Base-by-base conservation (phyloP, 148 eudicot species). In the Arbutus unedo region DNA sequence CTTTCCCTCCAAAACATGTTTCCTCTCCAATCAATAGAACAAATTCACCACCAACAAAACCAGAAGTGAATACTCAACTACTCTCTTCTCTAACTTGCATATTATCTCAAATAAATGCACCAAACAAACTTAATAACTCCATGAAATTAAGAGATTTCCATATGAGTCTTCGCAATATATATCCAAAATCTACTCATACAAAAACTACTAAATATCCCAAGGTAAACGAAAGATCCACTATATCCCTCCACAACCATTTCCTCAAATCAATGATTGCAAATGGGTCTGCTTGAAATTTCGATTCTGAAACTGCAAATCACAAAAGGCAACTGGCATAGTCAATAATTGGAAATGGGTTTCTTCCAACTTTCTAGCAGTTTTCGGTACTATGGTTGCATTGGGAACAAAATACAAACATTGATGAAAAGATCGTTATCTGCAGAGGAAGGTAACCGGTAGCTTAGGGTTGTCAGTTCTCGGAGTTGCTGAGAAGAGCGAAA, bases 1-100 rank as follows among this genome's bases (percentile, higher is more conserved):
- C 90, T 75, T 44, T 90, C 97, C 86, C 98, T 94, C 99, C 96
- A 91, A 87, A 95, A 95, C 98, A 94, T 93, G 68, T 83, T 91
- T 77, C 44, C 79, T 79, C 48, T 66, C 75, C 74, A 47, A 62
- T 21, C 53, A 31, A 54, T 23, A 66, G n/a, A 64, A 38, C 21
- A 31, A 50, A 64, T 64, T 80, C 82, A 80, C 74, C 47, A 15
- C 59, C 57, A 80, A 49, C 57, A 60, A 79, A 66, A 57, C 64
- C 64, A 55, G 23, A 31, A 76, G 21, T 76, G 62, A 54, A 76
- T 75, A 50, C 43, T 41, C 78, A 13, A 75, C 8, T 2, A 23
- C 7, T 56, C 57, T 75, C 81, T 49, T 43, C 70, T 59, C 64
- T 78, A 19, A 57, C 43, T 57, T 78, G 38, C 50, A 78, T 70